Percentiles rank a stretch among this genome's conserved stretches.
Conservation (phyloP, 2,329 filamentous ascomycete species). For the Colletotrichum echinochloae region DNA sequence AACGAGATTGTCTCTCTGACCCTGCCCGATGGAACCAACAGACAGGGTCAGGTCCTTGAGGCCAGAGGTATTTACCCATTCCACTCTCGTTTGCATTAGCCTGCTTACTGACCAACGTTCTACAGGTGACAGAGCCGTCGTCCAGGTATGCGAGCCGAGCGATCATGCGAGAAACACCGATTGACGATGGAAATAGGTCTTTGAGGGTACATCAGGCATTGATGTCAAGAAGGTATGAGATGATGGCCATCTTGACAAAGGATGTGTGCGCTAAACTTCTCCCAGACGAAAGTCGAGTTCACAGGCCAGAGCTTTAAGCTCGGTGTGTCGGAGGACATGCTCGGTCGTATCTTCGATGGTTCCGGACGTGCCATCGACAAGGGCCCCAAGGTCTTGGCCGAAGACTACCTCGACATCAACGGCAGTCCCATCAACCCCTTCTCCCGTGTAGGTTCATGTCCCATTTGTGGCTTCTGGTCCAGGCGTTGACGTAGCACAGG, state of each 20-base stretch:
- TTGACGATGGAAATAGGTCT: conserved; percentile 73
- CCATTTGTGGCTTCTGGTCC: not conserved
- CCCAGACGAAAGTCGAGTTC: conserved; percentile 95
- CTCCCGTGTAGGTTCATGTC: conserved; percentile 76
- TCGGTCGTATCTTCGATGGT: conserved; percentile 98
- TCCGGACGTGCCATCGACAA: conserved; percentile 99
- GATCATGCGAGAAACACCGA: conserved; percentile 28
- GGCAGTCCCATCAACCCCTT: conserved; percentile 99
- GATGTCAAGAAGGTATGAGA: conserved; percentile 94
- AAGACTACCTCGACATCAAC: conserved; percentile 99
- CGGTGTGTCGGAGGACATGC: conserved; percentile 98
- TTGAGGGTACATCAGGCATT: conserved; percentile 96
- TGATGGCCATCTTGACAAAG: conserved; percentile 26
- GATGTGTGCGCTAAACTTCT: conserved; percentile 31
- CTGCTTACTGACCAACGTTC: conserved; percentile 42
- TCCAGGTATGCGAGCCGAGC: conserved; percentile 75
- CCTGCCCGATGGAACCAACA: conserved; percentile 92
- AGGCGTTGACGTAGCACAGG: conserved; percentile 61
- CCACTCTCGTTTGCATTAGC: conserved; percentile 39
- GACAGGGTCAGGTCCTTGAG: conserved; percentile 96
- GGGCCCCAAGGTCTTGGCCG: conserved; percentile 95
- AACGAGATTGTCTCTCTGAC: conserved; percentile 98
- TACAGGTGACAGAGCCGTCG: conserved; percentile 89
- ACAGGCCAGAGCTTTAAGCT: conserved; percentile 97
- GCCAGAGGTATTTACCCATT: conserved; percentile 79